These are phyloP conservation scores for Carallia brachiata DNA, from an alignment of 345 rosid genomes.

Conservation along the genomic window DNA sequence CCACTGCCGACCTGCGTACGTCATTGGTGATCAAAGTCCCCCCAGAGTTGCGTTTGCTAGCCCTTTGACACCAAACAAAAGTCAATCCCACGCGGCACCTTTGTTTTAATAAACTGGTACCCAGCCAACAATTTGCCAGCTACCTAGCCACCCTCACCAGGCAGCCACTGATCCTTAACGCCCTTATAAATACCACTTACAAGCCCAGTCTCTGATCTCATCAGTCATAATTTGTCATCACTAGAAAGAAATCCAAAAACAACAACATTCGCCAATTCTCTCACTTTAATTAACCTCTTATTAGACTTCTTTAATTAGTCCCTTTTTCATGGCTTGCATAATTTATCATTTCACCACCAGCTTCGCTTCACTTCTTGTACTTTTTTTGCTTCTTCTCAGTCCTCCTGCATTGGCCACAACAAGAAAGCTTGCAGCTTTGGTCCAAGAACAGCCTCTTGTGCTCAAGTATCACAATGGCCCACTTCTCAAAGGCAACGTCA, in stretches of 20 bases:
- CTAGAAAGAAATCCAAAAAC: neutral
- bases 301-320: neutral
- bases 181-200: neutral
- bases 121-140: too few relatives aligned
- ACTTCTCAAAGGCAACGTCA: conserved; percentile 17
- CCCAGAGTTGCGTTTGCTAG: too few relatives aligned
- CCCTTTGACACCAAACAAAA: too few relatives aligned
- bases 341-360: neutral
- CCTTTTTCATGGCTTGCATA: conserved; percentile 3
- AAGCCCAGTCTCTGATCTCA: neutral
- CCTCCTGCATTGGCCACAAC: conserved; percentile 22
- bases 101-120: too few relatives aligned
- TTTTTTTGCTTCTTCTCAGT: neutral
- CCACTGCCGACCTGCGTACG: too few relatives aligned
- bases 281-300: neutral
- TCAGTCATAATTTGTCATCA: neutral
- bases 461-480: conserved; percentile 28
- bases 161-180: too few relatives aligned
- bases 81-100: too few relatives aligned
- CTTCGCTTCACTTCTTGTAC: conserved; percentile 4
- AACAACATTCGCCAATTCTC: neutral
- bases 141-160: too few relatives aligned
- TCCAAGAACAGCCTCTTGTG: conserved; percentile 17
- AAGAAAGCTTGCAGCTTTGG: conserved; percentile 25
- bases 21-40: too few relatives aligned